Evolutionary conservation across 257 asterid genomes (phyloP).

Genomic region (Thymus mandschuricus): DNA sequence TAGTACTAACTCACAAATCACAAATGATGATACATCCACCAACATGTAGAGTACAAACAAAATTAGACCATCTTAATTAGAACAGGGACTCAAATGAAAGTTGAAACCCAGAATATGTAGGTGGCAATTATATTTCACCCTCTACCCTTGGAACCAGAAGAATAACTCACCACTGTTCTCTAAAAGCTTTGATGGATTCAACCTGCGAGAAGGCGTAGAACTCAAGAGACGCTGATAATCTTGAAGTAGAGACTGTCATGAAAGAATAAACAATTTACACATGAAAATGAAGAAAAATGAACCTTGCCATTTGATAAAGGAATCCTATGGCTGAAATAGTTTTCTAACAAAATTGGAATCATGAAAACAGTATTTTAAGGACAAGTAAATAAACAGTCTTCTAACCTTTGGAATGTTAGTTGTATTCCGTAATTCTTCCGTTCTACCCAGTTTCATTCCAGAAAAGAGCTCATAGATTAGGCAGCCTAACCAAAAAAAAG

Average conservation of each 20-base stretch:
- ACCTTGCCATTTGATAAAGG: constrained; percentile 25
- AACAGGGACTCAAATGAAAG: constrained; percentile 26
- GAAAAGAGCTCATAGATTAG: constrained; percentile 95
- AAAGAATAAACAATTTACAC: constrained; percentile 39
- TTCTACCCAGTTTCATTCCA: constrained; percentile 78
- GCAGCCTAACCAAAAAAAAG: constrained; percentile 67
- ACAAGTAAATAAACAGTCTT: constrained; percentile 28
- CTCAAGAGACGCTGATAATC: constrained; percentile 97
- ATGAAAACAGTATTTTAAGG: constrained; percentile 16
- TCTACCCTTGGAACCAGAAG: constrained; percentile 18
- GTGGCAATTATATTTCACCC: constrained; percentile 23
- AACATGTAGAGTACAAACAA: constrained; percentile 18
- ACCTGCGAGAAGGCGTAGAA: constrained; percentile 91
- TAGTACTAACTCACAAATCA: not conserved
- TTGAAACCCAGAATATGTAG: constrained; percentile 22
- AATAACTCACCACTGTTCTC: constrained; percentile 80
- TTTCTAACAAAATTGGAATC: constrained; percentile 18
- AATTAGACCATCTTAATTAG: constrained; percentile 19
- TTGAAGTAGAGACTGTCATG: constrained; percentile 91
- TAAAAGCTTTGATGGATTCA: constrained; percentile 94
- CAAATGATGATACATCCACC: constrained; percentile 20
- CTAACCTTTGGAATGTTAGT: constrained; percentile 86
- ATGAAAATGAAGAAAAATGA: constrained; percentile 29
- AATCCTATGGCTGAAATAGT: constrained; percentile 19
- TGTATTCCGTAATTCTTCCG: constrained; percentile 91